Base-by-base conservation (phyloP, 345 rosid species). In the Turritis glabra region DNA sequence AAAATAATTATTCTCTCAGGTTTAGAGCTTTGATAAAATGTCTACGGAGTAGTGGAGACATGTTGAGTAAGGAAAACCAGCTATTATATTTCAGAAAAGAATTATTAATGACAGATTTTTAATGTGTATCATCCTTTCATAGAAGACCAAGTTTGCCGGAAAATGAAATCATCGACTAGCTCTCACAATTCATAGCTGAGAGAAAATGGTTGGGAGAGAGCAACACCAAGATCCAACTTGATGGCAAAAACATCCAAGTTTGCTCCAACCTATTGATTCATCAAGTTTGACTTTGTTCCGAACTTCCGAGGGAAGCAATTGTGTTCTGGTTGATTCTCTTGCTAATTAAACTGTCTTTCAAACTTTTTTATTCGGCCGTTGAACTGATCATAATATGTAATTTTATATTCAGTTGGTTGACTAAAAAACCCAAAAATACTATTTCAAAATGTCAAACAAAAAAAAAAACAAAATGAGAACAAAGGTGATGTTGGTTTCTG, bases 371-470 rank as follows among this genome's bases (percentile, higher is more conserved):
- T 9, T 23, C 6, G 23, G 27, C 26, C 23, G 23, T 56, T 56
- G 37, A 56, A 30, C 14, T 63, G 10, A 26, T 26, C 25, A 9
- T 47, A 47, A 18, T 3, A 8, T 8, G 14, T 6, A 18, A 27
- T 26, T 15, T n/a, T 55, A 17, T 26, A 6, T 46, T 47, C 43
- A 27, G 33, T 33, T 32, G 32, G 33, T 21, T 66, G 33, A 33
- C 44, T 2, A 30, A 32, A 19, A n/a, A 22, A 18, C n/a, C n/a
- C n/a, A 3, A 10, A 44, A 4, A 29, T n/a, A 15, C 5, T 25
- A 62, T 25, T 25, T 63, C 57, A 35, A 52, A 2, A 14, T 51
- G 48, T 67, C 71, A 67, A 67, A 50, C 71, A 51, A 35, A 35
- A n/a, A n/a, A 5, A 27, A 27, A 57, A 71, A 37, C 33, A 29